These are phyloP conservation scores for Ceratocystis ficicola DNA, from an alignment of 2,329 filamentous ascomycete genomes.

Conservation along the genomic window DNA sequence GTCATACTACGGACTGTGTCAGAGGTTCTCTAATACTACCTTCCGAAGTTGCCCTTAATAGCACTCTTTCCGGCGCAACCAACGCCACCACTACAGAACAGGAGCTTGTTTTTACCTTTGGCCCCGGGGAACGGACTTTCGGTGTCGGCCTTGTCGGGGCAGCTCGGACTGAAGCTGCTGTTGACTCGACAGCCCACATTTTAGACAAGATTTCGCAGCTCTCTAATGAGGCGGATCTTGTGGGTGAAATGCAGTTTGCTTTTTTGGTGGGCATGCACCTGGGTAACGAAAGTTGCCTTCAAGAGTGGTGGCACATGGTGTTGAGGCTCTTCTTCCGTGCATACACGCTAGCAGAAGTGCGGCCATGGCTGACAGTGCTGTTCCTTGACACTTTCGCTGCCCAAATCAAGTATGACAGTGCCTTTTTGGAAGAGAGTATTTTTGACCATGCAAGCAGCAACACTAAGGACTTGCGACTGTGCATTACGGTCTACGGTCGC, in stretches of 20 bases:
- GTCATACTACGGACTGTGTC: slow-evolving; percentile 44
- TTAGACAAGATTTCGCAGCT: slow-evolving; percentile 22
- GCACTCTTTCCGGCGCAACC: slow-evolving; percentile 29
- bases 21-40: slow-evolving; percentile 33
- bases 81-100: slow-evolving; percentile 28
- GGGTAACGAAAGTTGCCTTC: slow-evolving; percentile 46
- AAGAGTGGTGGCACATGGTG: slow-evolving; percentile 49
- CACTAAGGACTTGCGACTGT: slow-evolving; percentile 33
- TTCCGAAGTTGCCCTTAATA: slow-evolving; percentile 33
- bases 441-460: slow-evolving; percentile 30
- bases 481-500: slow-evolving; percentile 44
- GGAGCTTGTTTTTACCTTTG: slow-evolving; percentile 39
- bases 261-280: slow-evolving; percentile 47
- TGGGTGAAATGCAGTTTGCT: slow-evolving; percentile 50
- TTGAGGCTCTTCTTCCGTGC: slow-evolving; percentile 41
- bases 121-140: slow-evolving; percentile 34
- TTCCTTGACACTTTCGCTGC: slow-evolving; percentile 42
- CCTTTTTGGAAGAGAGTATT: slow-evolving; percentile 37
- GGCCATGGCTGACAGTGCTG: slow-evolving; percentile 36
- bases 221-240: slow-evolving; percentile 33
- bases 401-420: slow-evolving; percentile 43
- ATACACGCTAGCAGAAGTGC: slow-evolving; percentile 33
- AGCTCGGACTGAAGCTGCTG: slow-evolving; percentile 35
- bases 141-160: slow-evolving; percentile 31
- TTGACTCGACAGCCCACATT: slow-evolving; percentile 40